A percentile compares a stretch with the other conserved stretches of the same genome.
These are phyloP conservation scores for Diplodia scrobiculata DNA, from an alignment of 2,329 filamentous ascomycete species.

Conservation along the genomic window DNA sequence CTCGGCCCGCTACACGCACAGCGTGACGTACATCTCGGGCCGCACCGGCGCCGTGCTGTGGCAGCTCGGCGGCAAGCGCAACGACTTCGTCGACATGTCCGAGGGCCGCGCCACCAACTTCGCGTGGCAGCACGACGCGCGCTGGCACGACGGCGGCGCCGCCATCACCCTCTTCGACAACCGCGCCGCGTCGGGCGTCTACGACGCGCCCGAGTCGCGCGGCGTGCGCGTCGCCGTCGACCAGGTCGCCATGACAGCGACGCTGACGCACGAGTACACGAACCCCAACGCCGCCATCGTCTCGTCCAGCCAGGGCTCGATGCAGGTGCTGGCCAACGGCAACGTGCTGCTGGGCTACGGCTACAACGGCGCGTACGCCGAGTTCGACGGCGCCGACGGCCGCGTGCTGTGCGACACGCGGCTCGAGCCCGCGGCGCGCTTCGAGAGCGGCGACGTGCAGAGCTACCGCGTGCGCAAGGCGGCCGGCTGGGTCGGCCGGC, in stretches of 20 bases:
- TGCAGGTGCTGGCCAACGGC: conserved; percentile 48
- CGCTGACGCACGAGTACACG: conserved; percentile 46
- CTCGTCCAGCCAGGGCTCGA: conserved; percentile 47
- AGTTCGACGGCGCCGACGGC: conserved; percentile 47
- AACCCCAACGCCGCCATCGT: conserved; percentile 44
- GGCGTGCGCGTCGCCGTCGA: conserved; percentile 48
- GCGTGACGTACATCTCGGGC: conserved; percentile 35
- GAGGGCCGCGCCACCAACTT: conserved; percentile 52
- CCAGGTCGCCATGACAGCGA: conserved; percentile 48
- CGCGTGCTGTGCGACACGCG: conserved; percentile 49
- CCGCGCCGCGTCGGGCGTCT: conserved; percentile 34
- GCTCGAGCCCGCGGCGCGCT: conserved; percentile 38
- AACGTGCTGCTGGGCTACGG: conserved; percentile 56
- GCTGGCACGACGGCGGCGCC: conserved; percentile 41
- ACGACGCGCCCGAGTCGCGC: conserved; percentile 33
- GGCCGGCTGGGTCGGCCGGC: conserved; percentile 33
- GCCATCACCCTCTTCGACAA: conserved; percentile 48
- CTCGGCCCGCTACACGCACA: conserved; percentile 34
- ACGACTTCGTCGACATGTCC: conserved; percentile 48
- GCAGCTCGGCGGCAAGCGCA: conserved; percentile 54
- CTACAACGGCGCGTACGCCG: conserved; percentile 53
- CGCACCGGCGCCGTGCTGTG: conserved; percentile 53
- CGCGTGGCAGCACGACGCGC: conserved; percentile 57
- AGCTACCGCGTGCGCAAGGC: conserved; percentile 44
- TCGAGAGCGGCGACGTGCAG: conserved; percentile 39